Conservation (phyloP, 257 asterid genomes). For the Knoxia roxburghii region DNA sequence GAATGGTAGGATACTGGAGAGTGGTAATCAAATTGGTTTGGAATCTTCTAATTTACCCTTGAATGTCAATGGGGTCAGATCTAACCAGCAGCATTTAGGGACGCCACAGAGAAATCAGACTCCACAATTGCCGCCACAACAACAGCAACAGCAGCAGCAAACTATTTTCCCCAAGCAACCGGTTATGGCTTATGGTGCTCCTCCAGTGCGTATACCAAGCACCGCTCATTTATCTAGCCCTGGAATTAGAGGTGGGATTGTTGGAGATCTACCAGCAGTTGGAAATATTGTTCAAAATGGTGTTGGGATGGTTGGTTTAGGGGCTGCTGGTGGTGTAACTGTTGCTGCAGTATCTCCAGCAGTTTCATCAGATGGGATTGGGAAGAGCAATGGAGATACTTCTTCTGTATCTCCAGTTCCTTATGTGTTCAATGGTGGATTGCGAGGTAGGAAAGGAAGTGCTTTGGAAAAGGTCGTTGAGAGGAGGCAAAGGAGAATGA, state of each 20-base stretch:
- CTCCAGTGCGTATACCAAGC: slow-evolving; percentile 38
- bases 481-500: slow-evolving; percentile 96
- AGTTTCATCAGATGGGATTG: slow-evolving; percentile 66
- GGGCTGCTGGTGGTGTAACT: slow-evolving; percentile 41
- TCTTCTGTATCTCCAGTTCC: slow-evolving; percentile 78
- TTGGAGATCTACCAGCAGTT: slow-evolving; percentile 43
- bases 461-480: slow-evolving; percentile 86
- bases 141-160: slow-evolving; percentile 29
- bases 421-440: slow-evolving; percentile 56
- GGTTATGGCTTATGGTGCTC: slow-evolving; percentile 40
- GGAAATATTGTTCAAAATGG: slow-evolving; percentile 41
- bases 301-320: slow-evolving; percentile 56
- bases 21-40: slow-evolving; percentile 30
- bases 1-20: slow-evolving; percentile 33
- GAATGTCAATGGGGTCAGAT: slow-evolving; percentile 52
- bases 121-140: slow-evolving; percentile 21
- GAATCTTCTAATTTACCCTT: slow-evolving; percentile 44
- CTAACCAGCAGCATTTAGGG: slow-evolving; percentile 35
- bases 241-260: slow-evolving; percentile 41
- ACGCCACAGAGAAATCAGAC: slow-evolving; percentile 21
- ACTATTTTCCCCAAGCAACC: slow-evolving; percentile 66
- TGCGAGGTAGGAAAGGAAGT: slow-evolving; percentile 60
- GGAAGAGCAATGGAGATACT: slow-evolving; percentile 60
- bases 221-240: slow-evolving; percentile 42
- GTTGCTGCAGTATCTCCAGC: slow-evolving; percentile 52